These are phyloP conservation scores for Hyphopichia fennica DNA, from an alignment of 1,139 yeast genomes.

Conservation along the genomic window DNA sequence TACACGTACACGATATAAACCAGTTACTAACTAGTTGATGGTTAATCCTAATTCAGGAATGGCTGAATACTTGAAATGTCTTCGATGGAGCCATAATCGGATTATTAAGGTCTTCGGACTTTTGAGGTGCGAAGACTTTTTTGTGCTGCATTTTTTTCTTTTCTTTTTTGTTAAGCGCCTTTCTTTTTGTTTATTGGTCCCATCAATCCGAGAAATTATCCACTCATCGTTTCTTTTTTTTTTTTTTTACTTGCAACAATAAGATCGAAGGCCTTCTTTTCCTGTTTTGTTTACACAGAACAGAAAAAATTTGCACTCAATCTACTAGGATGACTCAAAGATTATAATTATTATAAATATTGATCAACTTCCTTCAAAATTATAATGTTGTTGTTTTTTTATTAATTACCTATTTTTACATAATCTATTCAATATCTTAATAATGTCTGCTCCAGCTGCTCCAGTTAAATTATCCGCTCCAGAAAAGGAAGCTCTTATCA, in stretches of 20 bases:
- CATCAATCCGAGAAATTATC: slow-evolving; percentile 1
- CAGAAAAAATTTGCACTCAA: background rate
- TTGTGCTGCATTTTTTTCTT: too few relatives aligned
- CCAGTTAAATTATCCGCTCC: slow-evolving; percentile 29
- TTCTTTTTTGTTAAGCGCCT: too few relatives aligned
- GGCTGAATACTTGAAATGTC: too few relatives aligned
- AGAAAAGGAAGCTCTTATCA: slow-evolving; percentile 51
- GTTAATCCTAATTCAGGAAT: background rate
- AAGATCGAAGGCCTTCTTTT: too few relatives aligned
- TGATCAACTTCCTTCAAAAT: background rate
- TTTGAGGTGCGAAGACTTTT: slow-evolving; percentile 2
- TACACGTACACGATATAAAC: too few relatives aligned
- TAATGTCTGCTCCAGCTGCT: slow-evolving; percentile 2
- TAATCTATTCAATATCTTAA: background rate
- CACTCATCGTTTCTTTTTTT: background rate
- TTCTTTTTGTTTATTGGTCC: background rate
- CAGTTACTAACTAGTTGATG: background rate
- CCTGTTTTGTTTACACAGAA: too few relatives aligned
- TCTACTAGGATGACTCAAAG: background rate
- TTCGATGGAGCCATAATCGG: slow-evolving; percentile 1
- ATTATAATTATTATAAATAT: background rate
- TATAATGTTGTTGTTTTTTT: background rate
- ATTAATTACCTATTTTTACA: background rate
- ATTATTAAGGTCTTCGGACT: slow-evolving; percentile 1
- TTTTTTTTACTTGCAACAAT: background rate